Conservation (phyloP, 768 basidiomycete species). For the Chalciporus pseudorubinellus region DNA sequence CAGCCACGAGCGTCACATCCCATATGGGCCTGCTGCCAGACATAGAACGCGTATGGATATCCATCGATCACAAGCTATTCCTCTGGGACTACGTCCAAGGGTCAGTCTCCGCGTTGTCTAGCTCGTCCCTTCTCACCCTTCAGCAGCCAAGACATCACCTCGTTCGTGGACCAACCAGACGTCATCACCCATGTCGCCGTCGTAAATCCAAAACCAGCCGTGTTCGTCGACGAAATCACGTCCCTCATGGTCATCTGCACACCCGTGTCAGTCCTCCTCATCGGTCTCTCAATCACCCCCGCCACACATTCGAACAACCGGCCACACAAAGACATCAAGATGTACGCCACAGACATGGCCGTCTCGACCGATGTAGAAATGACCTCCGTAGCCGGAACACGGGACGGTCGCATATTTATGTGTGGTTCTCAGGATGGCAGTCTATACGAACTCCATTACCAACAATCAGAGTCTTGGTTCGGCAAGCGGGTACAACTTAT, state of each 20-base stretch:
- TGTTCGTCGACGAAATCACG: slow-evolving; percentile 93
- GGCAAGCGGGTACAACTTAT: slow-evolving; percentile 79
- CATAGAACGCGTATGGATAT: slow-evolving; percentile 93
- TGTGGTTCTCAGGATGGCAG: slow-evolving; percentile 80
- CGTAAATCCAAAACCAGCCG: slow-evolving; percentile 77
- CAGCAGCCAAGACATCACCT: slow-evolving; percentile 80
- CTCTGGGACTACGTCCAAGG: slow-evolving; percentile 96
- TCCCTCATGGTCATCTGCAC: slow-evolving; percentile 89
- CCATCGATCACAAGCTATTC: slow-evolving; percentile 90
- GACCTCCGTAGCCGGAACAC: slow-evolving; percentile 76
- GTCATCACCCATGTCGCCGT: slow-evolving; percentile 87
- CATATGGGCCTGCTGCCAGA: slow-evolving; percentile 92
- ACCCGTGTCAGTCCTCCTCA: slow-evolving; percentile 73
- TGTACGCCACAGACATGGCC: slow-evolving; percentile 87
- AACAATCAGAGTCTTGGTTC: slow-evolving; percentile 90
- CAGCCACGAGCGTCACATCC: slow-evolving; percentile 67
- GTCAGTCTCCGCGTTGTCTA: slow-evolving; percentile 48
- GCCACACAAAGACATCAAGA: slow-evolving; percentile 69
- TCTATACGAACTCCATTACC: slow-evolving; percentile 90
- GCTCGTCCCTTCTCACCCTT: slow-evolving; percentile 2
- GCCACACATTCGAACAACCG: slow-evolving; percentile 39
- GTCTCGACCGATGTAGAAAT: slow-evolving; percentile 81
- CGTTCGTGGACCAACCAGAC: slow-evolving; percentile 89
- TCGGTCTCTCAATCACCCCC: slow-evolving; percentile 66
- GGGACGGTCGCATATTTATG: slow-evolving; percentile 90